Evolutionary conservation across 768 basidiomycete species (phyloP).

Genomic region (Russula sp.): DNA sequence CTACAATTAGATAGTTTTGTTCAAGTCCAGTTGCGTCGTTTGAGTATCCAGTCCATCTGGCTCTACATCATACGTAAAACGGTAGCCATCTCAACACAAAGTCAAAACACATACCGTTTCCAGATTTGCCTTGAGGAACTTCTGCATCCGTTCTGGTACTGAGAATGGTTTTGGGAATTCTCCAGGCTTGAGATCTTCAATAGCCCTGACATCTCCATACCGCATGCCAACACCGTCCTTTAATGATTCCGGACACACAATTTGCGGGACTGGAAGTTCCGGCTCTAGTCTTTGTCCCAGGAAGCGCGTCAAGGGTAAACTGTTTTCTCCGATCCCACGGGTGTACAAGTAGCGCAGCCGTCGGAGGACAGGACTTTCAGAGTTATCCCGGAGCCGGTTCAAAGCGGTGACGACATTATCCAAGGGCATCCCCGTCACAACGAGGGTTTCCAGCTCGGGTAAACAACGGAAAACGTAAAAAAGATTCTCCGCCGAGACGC

Average conservation of each 20-base stretch:
- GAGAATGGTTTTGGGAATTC: conserved; percentile 25
- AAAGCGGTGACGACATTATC: conserved; percentile 21
- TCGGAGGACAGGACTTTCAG: conserved; percentile 13
- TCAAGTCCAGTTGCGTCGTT: conserved; percentile 22
- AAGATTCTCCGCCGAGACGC: conserved; percentile 18
- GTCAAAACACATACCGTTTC: conserved; percentile 11
- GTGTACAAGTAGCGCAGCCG: conserved; percentile 17
- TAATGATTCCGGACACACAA: conserved; percentile 18
- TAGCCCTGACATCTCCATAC: conserved; percentile 19
- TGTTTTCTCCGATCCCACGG: conserved; percentile 22
- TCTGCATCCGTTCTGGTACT: conserved; percentile 22
- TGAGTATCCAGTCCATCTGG: conserved; percentile 28
- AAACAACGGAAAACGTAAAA: conserved; percentile 20
- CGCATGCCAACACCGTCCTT: conserved; percentile 15
- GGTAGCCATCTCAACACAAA: too few species aligned
- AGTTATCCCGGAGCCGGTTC: conserved; percentile 22
- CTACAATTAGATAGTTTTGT: conserved; percentile 4
- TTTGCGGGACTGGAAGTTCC: conserved; percentile 24
- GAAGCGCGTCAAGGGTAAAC: conserved; percentile 16
- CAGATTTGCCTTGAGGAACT: conserved; percentile 19
- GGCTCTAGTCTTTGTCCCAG: conserved; percentile 26
- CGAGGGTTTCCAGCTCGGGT: conserved; percentile 23
- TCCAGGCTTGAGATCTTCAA: conserved; percentile 22
- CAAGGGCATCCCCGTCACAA: conserved; percentile 23
- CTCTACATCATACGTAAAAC: conserved; percentile 9